Evolutionary conservation across 441 rosid genomes (phyloP), one percentile per base, ranked within the genome.

Genomic region (Biscutella auriculata): DNA sequence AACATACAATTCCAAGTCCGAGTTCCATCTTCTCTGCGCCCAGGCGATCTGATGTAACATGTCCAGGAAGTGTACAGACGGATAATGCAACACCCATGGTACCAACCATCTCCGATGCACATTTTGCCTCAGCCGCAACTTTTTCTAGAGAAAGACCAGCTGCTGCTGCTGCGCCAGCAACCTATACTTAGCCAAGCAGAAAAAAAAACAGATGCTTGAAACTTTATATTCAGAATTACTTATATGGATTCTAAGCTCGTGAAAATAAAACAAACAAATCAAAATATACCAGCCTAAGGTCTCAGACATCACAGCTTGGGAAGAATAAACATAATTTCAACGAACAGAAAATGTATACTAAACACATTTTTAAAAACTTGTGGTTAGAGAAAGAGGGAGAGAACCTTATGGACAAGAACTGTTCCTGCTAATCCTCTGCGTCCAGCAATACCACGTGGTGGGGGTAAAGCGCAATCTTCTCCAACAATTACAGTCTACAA

Each of bases 111-210:
- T 81, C 95, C 27, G 93, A 78, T 43, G 96, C 95, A 70, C 44
- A 76, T 73, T 77, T 77, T 54, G 97, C 98, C 77, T 93, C 97
- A 15, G 81, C 79, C 35, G 95, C 81, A 74, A 89, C 97, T 57
- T 78, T 80, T 49, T 73, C 72, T 27, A 93, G 91, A 67, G 96
- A 76, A 62, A 83, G 84, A 55, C 97, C 96, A 56, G 85, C 82
- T 16, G 90, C 84, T 16, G 99, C 99, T 37, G 97, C 95, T 67
- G 99, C 99, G 36, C 99, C 99, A 45, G 97, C 99, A 78, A 93
- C 78, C 97, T 91, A 54, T 71, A 43, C 44, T 69, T 68, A 45
- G 48, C 68, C 68, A 39, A 65, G 62, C 41, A 33, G 28, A 62
- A 49, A 46, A 32, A n/a, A 5, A 39, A 44, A 53, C 12, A 21